Evolutionary conservation across 2,329 filamentous ascomycete species (phyloP), one percentile per base, ranked within the genome.

Genomic region (Biscogniauxia sp.): DNA sequence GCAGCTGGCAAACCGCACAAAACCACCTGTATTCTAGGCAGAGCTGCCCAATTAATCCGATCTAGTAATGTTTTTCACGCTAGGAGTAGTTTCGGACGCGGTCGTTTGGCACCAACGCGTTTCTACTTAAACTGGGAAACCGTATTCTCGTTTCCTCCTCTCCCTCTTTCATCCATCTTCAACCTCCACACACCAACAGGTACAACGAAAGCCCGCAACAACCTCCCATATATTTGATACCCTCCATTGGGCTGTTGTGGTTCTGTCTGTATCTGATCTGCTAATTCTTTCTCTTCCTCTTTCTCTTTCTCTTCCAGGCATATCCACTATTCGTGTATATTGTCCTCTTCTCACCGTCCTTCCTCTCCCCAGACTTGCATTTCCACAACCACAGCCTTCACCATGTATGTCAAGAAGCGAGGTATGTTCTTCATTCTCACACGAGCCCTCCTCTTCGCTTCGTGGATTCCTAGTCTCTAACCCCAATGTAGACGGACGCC

Each of bases 401-500:
- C 71, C 71, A 87, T 87, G 84, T 87, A 83, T 74, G 84, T 87
- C 75, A 82, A 82, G 75, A 87, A 87, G 81, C 80, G 84, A 74
- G 84, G 84, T 86, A 80, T 69, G 83, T 79, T 66, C 4, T 32
- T 32, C 28, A 32, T 7, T 32, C 11, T 58, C 28, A 37, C 54
- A 51, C 59, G 3, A n/a, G 32, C 6, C 28, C n/a, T 53, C 45
- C 58, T 20, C 2, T 23, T 23, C 23, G 52, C 19, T 57, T 57
- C 51, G 8, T 19, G 20, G 49, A 1, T 2, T 54, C 9, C 5
- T 32, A 53, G 32, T 19, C 26, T 20, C 70, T 73, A 50, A 73
- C 51, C 50, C 20, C 13, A 20, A 9, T 17, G 11, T 59, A 98
- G 95, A 99, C 86, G 94, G 94, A 81, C 95, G 95, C 84, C 97